Percentiles rank a stretch among this genome's conserved stretches.
phyloP scores from a whole-genome alignment of 345 rosid genomes.

The Eucalyptus pauciflora region DNA sequence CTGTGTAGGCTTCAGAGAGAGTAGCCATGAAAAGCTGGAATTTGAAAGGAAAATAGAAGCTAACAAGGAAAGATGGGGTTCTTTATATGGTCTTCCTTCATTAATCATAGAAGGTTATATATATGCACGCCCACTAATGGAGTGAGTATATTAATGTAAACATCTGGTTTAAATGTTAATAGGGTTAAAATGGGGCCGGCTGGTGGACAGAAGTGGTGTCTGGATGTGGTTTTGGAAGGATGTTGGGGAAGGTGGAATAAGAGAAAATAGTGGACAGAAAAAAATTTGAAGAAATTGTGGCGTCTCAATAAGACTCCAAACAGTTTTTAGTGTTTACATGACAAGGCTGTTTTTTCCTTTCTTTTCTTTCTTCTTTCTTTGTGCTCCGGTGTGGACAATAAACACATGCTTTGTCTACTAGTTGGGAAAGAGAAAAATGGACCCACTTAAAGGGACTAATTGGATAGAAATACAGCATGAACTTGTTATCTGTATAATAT shows the following conservation, averaged over 20 bases:
- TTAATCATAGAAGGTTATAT: background rate
- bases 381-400: background rate
- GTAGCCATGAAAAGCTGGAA: constrained; percentile 4
- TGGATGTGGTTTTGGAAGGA: constrained; percentile 16
- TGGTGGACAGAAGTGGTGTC: constrained; percentile 2
- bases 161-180: background rate
- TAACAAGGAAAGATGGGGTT: background rate
- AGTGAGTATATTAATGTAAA: background rate
- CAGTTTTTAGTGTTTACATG: background rate
- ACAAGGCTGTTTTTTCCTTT: background rate
- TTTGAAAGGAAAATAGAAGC: background rate
- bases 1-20: constrained; percentile 38
- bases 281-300: constrained; percentile 1
- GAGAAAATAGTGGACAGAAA: constrained; percentile 11
- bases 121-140: background rate
- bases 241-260: background rate
- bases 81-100: background rate
- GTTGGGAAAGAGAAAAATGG: background rate
- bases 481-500: background rate
- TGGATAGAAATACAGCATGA: background rate
- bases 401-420: background rate
- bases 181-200: background rate
- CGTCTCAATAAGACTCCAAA: constrained; percentile 6
- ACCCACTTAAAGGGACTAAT: background rate
- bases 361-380: background rate